Base-by-base conservation (phyloP, 2,329 filamentous ascomycete genomes). In the Bimuria novae-zelandiae region DNA sequence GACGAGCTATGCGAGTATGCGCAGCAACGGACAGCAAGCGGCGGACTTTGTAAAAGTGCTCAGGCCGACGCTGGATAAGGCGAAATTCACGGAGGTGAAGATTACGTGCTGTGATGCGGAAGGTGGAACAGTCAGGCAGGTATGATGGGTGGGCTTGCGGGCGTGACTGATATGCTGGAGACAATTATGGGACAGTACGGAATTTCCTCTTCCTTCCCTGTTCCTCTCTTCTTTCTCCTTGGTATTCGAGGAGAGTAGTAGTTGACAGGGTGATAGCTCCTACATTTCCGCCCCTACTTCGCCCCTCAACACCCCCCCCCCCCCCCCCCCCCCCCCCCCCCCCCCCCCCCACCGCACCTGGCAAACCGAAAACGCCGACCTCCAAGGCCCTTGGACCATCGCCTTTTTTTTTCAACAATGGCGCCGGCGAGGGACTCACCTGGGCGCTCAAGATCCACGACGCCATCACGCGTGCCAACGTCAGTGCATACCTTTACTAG, bases 401-500 rank as follows among this genome's bases (percentile, higher is more conserved):
- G 65, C 74, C 1, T 84, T n/a, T 79, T 76, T 82, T 80, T 63
- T 53, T 57, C 3, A 71, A 63, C 56, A 79, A 80, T 45, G 77
- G 74, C 23, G 71, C 74, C 0, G 77, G 77, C 49, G 82, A 84
- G 55, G 82, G 82, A 7, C 68, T 82, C 52, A 80, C 78, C 11
- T 84, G 81, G 82, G 82, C 82, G 1, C 79, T 78, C 60, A 79
- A 80, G 60, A 79, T 84, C 48, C 79, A 80, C 40, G 72, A 74
- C 23, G 80, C 77, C 10, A 70, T 84, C 8, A 72, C 79, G 11
- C 75, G 74, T 55, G 76, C 74, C 23, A 78, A 80, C 54, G 69
- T 77, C 1, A 79, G 77, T 3, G 82, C 76, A 0, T 84, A 83
- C 60, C 70, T 84, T 1, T 84, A 82, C 68, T 84, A 81, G 82